These are phyloP conservation scores for Pichia ethanolica DNA, from an alignment of 805 yeast genomes.

Conservation along the genomic window DNA sequence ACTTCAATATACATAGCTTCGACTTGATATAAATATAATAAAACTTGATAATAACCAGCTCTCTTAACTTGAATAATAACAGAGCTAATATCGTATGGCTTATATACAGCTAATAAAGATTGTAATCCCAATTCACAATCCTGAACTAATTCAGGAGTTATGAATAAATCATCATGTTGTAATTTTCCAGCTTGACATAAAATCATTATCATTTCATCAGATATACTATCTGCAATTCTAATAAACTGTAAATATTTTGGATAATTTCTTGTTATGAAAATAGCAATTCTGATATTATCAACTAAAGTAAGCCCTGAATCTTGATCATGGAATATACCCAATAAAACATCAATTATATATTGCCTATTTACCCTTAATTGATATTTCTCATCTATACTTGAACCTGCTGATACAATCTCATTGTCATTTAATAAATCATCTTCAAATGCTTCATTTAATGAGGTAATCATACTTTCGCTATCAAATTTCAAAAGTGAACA, in stretches of 20 bases:
- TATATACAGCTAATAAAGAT: constrained; percentile 58
- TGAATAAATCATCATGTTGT: neutral
- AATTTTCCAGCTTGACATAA: constrained; percentile 33
- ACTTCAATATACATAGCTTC: constrained; percentile 48
- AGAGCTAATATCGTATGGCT: constrained; percentile 45
- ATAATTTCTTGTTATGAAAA: constrained; percentile 72
- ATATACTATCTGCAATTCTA: constrained; percentile 53
- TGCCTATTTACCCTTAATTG: constrained; percentile 54
- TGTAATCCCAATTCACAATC: constrained; percentile 70
- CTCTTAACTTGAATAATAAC: constrained; percentile 45
- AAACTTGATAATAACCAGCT: constrained; percentile 50
- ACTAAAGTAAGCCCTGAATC: constrained; percentile 23
- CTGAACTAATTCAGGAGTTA: constrained; percentile 26
- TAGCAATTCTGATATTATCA: constrained; percentile 38
- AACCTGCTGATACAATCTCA: constrained; percentile 24
- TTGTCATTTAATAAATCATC: constrained; percentile 67
- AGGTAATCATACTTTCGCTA: constrained; percentile 52
- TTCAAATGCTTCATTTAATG: constrained; percentile 78
- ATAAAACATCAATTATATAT: constrained; percentile 62
- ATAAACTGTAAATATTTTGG: constrained; percentile 84
- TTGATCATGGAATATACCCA: constrained; percentile 45
- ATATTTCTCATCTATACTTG: constrained; percentile 15
- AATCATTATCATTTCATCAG: constrained; percentile 40
- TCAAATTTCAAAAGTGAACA: constrained; percentile 46
- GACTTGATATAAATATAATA: constrained; percentile 47